phyloP scores from a whole-genome alignment of 2,329 filamentous ascomycete genomes.

The Fusarium odoratissimum region DNA sequence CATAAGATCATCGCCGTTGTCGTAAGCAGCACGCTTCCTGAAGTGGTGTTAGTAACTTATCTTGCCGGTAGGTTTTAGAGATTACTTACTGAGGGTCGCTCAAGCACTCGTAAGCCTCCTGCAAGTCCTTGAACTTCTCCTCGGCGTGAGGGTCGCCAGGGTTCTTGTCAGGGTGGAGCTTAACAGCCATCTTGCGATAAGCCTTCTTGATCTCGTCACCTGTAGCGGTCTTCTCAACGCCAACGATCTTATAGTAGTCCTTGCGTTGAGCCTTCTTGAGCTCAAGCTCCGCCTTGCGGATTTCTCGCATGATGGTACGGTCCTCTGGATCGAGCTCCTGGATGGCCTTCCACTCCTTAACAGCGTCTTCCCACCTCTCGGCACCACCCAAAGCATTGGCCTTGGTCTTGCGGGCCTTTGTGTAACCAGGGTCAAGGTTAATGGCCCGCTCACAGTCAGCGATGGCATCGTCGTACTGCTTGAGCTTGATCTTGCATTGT shows the following conservation, averaged over 20 bases:
- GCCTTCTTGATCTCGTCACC: conserved; percentile 94
- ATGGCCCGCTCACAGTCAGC: conserved; percentile 88
- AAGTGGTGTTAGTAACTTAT: conserved; percentile 50
- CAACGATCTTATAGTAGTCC: conserved; percentile 98
- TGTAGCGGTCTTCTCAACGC: conserved; percentile 84
- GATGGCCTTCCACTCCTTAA: conserved; percentile 88
- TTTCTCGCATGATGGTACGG: conserved; percentile 81
- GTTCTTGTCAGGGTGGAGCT: conserved; percentile 98
- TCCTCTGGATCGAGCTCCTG: conserved; percentile 87
- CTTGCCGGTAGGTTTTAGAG: too few relatives aligned
- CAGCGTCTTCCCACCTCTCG: conserved; percentile 91
- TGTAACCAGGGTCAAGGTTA: conserved; percentile 83
- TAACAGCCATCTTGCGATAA: conserved; percentile 92
- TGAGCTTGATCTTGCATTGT: conserved; percentile 83
- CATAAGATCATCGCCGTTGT: conserved; percentile 90
- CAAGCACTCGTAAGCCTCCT: conserved; percentile 95
- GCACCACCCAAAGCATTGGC: conserved; percentile 88
- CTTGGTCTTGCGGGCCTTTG: conserved; percentile 92
- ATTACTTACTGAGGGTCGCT: conserved; percentile 87
- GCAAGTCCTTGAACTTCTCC: conserved; percentile 96
- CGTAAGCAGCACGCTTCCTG: conserved; percentile 89
- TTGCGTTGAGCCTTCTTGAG: conserved; percentile 98
- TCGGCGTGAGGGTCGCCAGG: conserved; percentile 85
- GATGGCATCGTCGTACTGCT: conserved; percentile 84
- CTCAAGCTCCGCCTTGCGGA: conserved; percentile 91